Evolutionary conservation across 176 grass and related monocot genomes (phyloP).

Genomic region (Juncus inflexus): DNA sequence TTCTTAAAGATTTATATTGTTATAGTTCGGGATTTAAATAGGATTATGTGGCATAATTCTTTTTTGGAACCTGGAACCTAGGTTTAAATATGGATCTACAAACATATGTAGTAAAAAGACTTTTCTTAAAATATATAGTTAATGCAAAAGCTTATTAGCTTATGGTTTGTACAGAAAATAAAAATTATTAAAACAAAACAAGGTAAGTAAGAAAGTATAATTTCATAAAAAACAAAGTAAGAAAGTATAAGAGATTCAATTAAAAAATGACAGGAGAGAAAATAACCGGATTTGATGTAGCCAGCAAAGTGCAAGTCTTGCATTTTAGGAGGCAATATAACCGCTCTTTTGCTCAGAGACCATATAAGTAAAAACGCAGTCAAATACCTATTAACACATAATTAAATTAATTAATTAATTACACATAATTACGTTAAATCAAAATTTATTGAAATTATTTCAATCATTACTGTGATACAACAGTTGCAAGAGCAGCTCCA

Average conservation of each 20-base stretch:
- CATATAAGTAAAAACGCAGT: slow-evolving; percentile 67
- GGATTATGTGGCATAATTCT: too few relatives aligned
- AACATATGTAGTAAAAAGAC: too few relatives aligned
- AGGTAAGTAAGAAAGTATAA: slow-evolving; percentile 7
- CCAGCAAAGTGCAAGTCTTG: slow-evolving; percentile 73
- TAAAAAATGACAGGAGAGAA: neutral
- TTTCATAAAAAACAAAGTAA: neutral
- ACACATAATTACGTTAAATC: neutral
- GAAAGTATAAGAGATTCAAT: slow-evolving; percentile 12
- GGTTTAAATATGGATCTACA: too few relatives aligned
- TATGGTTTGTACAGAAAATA: slow-evolving; percentile 20
- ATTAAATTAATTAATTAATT: slow-evolving; percentile 15
- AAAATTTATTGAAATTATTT: slow-evolving; percentile 4
- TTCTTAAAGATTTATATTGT: too few relatives aligned
- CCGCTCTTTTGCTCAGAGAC: slow-evolving; percentile 70
- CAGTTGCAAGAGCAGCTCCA: slow-evolving; percentile 58
- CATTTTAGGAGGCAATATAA: slow-evolving; percentile 73
- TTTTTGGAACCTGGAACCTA: too few relatives aligned
- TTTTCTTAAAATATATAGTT: too few relatives aligned
- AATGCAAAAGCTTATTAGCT: neutral
- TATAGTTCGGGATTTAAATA: too few relatives aligned
- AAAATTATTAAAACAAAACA: slow-evolving; percentile 1
- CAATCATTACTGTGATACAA: slow-evolving; percentile 50
- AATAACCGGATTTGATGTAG: slow-evolving; percentile 92
- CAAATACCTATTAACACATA: slow-evolving; percentile 53